A percentile compares a stretch with the other conserved stretches of the same genome.
phyloP scores from a whole-genome alignment of 176 grass and related monocot species.

The Themeda triandra region DNA sequence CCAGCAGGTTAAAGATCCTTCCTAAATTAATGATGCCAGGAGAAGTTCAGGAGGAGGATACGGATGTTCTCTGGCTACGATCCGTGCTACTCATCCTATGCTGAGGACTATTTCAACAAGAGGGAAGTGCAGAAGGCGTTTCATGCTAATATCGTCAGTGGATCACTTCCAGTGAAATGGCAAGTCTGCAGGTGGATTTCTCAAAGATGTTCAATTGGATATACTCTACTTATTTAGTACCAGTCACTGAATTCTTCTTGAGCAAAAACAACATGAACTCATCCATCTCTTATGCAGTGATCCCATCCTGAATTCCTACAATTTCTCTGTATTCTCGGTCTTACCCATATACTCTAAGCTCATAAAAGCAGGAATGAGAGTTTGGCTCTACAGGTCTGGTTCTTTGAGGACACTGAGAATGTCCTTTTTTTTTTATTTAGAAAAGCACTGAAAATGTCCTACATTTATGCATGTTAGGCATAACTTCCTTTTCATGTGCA shows the following conservation, averaged over 20 bases:
- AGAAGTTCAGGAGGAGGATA: slow-evolving; percentile 28
- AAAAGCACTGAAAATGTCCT: too few species aligned
- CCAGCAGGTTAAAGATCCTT: not conserved
- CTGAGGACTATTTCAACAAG: slow-evolving; percentile 76
- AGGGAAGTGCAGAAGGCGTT: slow-evolving; percentile 61
- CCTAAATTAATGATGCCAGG: not conserved
- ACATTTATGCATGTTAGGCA: not conserved
- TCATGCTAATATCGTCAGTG: slow-evolving; percentile 44
- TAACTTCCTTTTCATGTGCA: not conserved
- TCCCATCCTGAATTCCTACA: slow-evolving; percentile 54
- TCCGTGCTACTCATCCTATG: slow-evolving; percentile 70
- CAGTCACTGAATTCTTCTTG: not conserved
- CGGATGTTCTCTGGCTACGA: slow-evolving; percentile 66
- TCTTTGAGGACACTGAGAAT: not conserved
- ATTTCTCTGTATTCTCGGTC: slow-evolving; percentile 59
- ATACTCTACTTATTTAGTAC: not conserved
- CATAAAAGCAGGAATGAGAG: slow-evolving; percentile 67
- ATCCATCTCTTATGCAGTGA: slow-evolving; percentile 51
- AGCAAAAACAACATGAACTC: not conserved
- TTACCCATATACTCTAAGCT: slow-evolving; percentile 83
- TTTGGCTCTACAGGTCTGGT: slow-evolving; percentile 86
- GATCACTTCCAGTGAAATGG: slow-evolving; percentile 39
- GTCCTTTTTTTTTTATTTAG: too few species aligned
- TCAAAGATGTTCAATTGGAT: not conserved
- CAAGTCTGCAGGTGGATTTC: slow-evolving; percentile 60